Evolutionary conservation across 257 asterid genomes (phyloP).

Genomic region (Penstemon newberryi): DNA sequence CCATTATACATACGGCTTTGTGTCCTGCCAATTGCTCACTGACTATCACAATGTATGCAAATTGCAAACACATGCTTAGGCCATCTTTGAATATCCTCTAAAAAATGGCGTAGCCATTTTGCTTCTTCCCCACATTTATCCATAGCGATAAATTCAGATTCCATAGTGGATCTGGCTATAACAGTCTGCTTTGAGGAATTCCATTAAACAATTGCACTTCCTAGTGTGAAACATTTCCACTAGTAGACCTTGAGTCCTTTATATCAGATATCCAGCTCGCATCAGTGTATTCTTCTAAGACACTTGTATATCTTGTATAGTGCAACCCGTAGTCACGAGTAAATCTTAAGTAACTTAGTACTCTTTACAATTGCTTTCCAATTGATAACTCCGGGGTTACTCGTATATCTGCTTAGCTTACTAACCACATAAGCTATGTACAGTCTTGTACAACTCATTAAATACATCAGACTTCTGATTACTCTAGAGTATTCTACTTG

Average conservation of each 20-base stretch:
- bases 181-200: slow-evolving; percentile 11
- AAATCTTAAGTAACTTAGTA: slow-evolving; percentile 12
- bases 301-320: slow-evolving; percentile 10
- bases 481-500: not conserved
- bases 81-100: no score
- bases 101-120: no score
- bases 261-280: slow-evolving; percentile 8
- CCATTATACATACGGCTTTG: no score
- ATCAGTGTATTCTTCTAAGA: not conserved
- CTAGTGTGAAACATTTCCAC: slow-evolving; percentile 21
- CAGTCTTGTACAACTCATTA: not conserved
- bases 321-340: not conserved
- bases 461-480: not conserved
- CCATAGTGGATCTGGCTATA: slow-evolving; percentile 11
- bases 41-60: no score
- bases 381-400: not conserved
- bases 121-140: no score
- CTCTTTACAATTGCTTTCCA: not conserved
- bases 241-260: not conserved
- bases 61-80: no score
- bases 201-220: slow-evolving; percentile 4
- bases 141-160: not conserved
- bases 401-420: not conserved
- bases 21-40: no score
- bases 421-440: not conserved